Evolutionary conservation across 306 rosid genomes (phyloP).

Genomic region (Quercus variabilis): DNA sequence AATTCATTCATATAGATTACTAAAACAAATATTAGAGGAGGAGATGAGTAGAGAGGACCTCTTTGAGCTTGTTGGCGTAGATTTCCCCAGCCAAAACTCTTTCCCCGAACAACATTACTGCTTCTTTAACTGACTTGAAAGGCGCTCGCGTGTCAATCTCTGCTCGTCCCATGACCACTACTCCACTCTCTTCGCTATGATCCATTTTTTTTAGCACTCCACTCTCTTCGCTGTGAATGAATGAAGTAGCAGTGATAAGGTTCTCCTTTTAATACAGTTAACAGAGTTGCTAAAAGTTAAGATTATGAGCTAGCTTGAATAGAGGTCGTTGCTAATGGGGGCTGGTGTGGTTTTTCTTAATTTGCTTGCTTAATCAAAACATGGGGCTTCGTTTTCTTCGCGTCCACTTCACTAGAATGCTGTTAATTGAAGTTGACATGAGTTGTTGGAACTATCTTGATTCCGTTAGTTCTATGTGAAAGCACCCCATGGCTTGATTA

Average conservation of each 20-base stretch:
- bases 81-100: constrained; percentile 77
- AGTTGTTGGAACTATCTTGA: constrained; percentile 61
- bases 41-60: constrained; percentile 34
- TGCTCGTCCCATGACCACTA: constrained; percentile 45
- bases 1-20: too few species aligned
- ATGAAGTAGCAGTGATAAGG: constrained; percentile 10
- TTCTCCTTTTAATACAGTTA: constrained; percentile 31
- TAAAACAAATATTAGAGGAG: neutral
- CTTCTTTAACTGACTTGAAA: constrained; percentile 84
- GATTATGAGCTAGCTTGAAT: too few species aligned
- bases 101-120: constrained; percentile 81
- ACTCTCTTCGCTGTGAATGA: constrained; percentile 21
- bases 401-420: constrained; percentile 96
- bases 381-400: constrained; percentile 55
- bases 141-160: constrained; percentile 88
- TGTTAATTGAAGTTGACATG: constrained; percentile 77
- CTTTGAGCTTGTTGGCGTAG: constrained; percentile 71
- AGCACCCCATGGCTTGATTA: constrained; percentile 29
- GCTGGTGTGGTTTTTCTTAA: constrained; percentile 32
- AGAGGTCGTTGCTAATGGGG: constrained; percentile 37
- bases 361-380: constrained; percentile 27
- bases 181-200: constrained; percentile 18
- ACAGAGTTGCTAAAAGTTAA: too few species aligned
- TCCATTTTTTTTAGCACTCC: constrained; percentile 30
- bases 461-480: constrained; percentile 43